Evolutionary conservation across 176 grass and related monocot species (phyloP).

Genomic region (Typha latifolia): DNA sequence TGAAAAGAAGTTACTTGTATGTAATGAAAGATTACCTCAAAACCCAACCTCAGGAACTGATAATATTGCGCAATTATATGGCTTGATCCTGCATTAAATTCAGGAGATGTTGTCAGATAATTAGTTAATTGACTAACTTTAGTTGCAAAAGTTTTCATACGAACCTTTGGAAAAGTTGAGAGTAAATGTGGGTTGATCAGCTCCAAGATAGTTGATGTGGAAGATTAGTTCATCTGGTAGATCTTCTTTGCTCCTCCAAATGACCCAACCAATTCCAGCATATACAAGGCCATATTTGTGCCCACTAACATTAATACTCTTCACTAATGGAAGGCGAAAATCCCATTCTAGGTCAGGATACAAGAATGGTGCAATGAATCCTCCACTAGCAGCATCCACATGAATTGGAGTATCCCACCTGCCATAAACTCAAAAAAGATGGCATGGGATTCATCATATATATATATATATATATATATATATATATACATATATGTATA

Average conservation of each 20-base stretch:
- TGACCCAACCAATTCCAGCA: constrained; percentile 75
- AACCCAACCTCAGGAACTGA: constrained; percentile 72
- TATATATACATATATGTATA: too few species aligned
- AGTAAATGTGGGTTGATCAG: constrained; percentile 87
- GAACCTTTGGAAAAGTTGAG: constrained; percentile 96
- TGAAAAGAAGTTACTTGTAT: not conserved
- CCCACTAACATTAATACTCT: constrained; percentile 90
- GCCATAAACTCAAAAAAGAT: not conserved
- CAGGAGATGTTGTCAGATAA: not conserved
- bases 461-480: too few species aligned
- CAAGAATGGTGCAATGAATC: constrained; percentile 84
- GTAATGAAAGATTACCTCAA: constrained; percentile 32
- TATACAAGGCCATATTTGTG: constrained; percentile 97
- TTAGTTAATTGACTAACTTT: not conserved
- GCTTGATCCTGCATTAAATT: constrained; percentile 42
- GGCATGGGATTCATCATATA: too few species aligned
- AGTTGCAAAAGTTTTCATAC: too few species aligned
- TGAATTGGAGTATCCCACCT: constrained; percentile 81
- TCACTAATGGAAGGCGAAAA: constrained; percentile 72
- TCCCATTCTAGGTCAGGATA: constrained; percentile 84
- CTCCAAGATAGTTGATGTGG: constrained; percentile 96
- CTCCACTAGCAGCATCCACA: constrained; percentile 81
- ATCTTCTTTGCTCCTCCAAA: constrained; percentile 69
- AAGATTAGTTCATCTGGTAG: constrained; percentile 84
- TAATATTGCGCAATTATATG: constrained; percentile 96